Evolutionary conservation across 2,329 filamentous ascomycete genomes (phyloP), one percentile per base, ranked within the genome.

Genomic region (Lasiodiplodia gonubiensis): DNA sequence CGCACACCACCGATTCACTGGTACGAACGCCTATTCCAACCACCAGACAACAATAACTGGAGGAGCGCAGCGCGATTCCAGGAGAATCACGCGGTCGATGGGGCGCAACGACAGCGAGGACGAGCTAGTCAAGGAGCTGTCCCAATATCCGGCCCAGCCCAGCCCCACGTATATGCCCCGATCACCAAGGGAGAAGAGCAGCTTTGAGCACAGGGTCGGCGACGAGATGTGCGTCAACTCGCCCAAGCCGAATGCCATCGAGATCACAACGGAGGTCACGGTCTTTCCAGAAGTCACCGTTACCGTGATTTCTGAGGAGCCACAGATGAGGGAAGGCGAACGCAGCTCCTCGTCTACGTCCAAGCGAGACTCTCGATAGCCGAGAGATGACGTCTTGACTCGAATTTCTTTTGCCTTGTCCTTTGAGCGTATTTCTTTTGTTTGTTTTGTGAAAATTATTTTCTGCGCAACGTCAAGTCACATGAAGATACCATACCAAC

Each of bases 61-160:
- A 12, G 66, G 66, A 21, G 35, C 57, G 27, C 49, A 64, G 35
- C 21, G 21, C 5, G 55, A 48, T 27, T 35, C 49, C 25, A 55
- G 51, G 39, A 39, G 30, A 42, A 49, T 57, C 25, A 57, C 37
- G 37, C 54, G 65, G n/a, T 46, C 33, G 25, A 60, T 42, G 46
- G 59, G 59, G 51, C 55, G 57, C 51, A 64, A 21, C 49, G 66
- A 67, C 49, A 57, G 51, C 39, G 66, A 67, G 33, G 66, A 67
- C 37, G 66, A 67, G 27, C 51, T 67, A 21, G 66, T 67, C 66
- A 67, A 67, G 27, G 57, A 67, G 11, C 46, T 67, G 21, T 18
- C 23, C 25, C 23, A 60, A 7, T 61, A 61, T 23, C 53, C 53
- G 18, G 46, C 65, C 2, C 65, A 30, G 35, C 35, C 65, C 35